A percentile compares a stretch with the other conserved stretches of the same genome.
phyloP scores from a whole-genome alignment of 495 filamentous ascomycete genomes.

The Tuber magnatum region DNA sequence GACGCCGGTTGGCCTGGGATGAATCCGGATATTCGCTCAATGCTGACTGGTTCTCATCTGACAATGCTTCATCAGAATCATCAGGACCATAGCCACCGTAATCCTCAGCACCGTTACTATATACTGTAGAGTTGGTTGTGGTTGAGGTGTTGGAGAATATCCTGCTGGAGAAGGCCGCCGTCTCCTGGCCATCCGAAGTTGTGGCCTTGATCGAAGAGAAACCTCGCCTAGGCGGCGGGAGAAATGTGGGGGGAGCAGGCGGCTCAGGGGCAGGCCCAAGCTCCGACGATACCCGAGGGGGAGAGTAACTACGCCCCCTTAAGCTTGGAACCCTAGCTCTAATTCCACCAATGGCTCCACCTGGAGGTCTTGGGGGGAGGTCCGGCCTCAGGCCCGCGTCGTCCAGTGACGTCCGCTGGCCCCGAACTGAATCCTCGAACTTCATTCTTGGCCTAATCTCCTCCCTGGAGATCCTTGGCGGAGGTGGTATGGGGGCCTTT shows the following conservation, averaged over 20 bases:
- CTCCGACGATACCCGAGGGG: conserved; percentile 20
- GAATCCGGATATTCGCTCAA: conserved; percentile 69
- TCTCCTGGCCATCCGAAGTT: conserved; percentile 13
- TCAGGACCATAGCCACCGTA: conserved; percentile 32
- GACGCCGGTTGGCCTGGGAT: conserved; percentile 74
- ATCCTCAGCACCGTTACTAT: conserved; percentile 39
- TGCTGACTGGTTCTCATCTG: conserved; percentile 31
- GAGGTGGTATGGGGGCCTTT: conserved; percentile 30
- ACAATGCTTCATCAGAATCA: conserved; percentile 42
- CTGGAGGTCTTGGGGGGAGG: conserved; percentile 32
- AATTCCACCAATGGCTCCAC: conserved; percentile 24
- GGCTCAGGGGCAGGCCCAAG: conserved; percentile 4
- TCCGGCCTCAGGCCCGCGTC: conserved; percentile 37
- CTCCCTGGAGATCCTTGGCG: conserved; percentile 36
- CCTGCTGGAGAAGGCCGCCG: conserved; percentile 11
- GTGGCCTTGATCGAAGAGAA: conserved; percentile 18
- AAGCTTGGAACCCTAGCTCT: conserved; percentile 33
- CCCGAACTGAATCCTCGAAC: conserved; percentile 36
- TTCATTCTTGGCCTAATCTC: conserved; percentile 32
- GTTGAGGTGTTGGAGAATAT: conserved; percentile 21
- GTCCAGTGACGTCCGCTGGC: conserved; percentile 34
- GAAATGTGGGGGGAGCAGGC: conserved; percentile 27
- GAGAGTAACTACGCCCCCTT: conserved; percentile 40
- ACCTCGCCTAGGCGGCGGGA: conserved; percentile 30
- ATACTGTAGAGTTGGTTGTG: conserved; percentile 46